A percentile compares a stretch with the other conserved stretches of the same genome.
Evolutionary conservation across 2,329 filamentous ascomycete genomes (phyloP).

Genomic region (Purpureocillium lavendulum): DNA sequence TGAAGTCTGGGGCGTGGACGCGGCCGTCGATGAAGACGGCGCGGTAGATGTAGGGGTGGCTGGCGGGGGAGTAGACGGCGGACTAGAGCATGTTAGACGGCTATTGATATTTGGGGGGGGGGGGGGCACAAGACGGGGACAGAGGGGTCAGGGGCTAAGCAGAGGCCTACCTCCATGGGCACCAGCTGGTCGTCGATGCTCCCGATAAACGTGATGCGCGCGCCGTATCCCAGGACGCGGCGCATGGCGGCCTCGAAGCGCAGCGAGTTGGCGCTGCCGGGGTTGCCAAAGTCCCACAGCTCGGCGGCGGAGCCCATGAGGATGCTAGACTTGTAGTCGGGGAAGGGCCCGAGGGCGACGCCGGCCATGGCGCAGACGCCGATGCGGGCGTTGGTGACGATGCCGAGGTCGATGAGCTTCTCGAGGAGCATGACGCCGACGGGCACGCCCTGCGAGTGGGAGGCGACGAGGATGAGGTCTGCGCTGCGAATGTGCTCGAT

Average conservation of each 20-base stretch:
- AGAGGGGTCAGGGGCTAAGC: neutral
- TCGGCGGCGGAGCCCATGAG: conserved; percentile 89
- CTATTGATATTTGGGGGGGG: too few relatives aligned
- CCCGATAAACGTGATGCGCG: conserved; percentile 78
- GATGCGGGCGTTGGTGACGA: conserved; percentile 67
- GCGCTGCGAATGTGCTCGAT: conserved; percentile 81
- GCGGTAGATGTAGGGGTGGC: conserved; percentile 88
- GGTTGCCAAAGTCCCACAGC: conserved; percentile 85
- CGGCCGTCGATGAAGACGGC: conserved; percentile 95
- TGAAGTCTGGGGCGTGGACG: conserved; percentile 86
- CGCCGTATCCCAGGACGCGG: conserved; percentile 67
- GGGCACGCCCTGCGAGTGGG: conserved; percentile 92
- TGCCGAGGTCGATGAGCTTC: conserved; percentile 84
- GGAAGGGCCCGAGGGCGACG: conserved; percentile 86
- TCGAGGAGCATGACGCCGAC: conserved; percentile 88
- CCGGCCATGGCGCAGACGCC: conserved; percentile 87
- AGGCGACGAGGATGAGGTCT: conserved; percentile 86
- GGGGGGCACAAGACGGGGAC: neutral
- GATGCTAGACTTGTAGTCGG: conserved; percentile 82
- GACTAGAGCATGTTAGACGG: conserved; percentile 41
- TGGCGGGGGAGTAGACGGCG: conserved; percentile 75
- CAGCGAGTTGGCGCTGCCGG: conserved; percentile 72
- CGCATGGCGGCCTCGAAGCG: conserved; percentile 71
- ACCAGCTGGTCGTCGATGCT: conserved; percentile 97
- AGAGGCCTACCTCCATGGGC: conserved; percentile 63